phyloP scores from a whole-genome alignment of 1,284 basidiomycete genomes.

The Ceratobasidium sp. region DNA sequence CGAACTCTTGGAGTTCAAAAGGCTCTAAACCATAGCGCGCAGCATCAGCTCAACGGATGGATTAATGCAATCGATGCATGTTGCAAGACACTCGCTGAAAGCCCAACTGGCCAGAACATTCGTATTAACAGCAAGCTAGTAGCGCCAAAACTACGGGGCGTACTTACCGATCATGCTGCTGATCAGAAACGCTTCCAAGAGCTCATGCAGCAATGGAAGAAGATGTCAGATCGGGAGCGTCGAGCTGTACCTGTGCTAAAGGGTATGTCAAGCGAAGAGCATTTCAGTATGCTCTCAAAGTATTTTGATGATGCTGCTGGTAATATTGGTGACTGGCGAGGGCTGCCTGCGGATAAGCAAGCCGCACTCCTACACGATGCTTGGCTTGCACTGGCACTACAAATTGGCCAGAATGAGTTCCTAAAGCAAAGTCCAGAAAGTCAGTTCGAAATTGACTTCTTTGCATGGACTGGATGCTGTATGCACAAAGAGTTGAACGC shows the following conservation, averaged over 20 bases:
- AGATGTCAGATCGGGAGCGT: neutral
- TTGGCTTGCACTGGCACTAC: neutral
- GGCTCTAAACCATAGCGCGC: conserved; percentile 11
- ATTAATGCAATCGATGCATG: neutral
- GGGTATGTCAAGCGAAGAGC: no score
- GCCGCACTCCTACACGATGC: neutral
- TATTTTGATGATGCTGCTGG: neutral
- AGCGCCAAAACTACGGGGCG: neutral
- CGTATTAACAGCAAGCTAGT: neutral
- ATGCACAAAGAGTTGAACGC: conserved; percentile 62
- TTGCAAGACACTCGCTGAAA: neutral
- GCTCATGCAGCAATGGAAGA: conserved; percentile 8
- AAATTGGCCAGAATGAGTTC: neutral
- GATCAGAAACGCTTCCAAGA: neutral
- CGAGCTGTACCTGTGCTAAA: neutral
- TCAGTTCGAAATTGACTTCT: neutral
- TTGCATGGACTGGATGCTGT: conserved; percentile 58
- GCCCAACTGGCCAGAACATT: neutral
- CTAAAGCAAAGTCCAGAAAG: neutral
- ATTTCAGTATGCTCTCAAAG: no score
- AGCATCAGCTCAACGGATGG: conserved; percentile 17
- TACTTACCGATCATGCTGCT: conserved; percentile 34
- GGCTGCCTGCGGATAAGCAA: neutral
- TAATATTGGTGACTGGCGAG: neutral
- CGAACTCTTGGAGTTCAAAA: conserved; percentile 24